These are phyloP conservation scores for Lagerstroemia speciosa DNA, from an alignment of 345 rosid genomes.

Conservation along the genomic window DNA sequence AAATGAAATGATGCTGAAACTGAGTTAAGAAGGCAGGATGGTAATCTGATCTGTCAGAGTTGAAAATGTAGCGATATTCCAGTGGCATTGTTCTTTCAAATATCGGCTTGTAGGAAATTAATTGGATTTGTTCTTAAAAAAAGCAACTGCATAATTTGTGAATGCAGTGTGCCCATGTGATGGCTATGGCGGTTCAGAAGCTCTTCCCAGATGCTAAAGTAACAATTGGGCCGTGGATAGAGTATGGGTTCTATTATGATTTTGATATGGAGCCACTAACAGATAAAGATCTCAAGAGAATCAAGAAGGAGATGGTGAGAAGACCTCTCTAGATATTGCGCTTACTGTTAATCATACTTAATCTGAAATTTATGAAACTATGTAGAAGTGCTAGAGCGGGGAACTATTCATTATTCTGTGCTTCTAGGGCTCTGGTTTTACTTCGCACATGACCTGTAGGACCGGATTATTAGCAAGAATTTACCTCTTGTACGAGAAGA, in stretches of 20 bases:
- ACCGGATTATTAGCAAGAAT: constrained; percentile 71
- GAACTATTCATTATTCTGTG: constrained; percentile 24
- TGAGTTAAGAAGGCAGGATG: not conserved
- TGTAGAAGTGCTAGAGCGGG: constrained; percentile 8
- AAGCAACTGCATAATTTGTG: constrained; percentile 6
- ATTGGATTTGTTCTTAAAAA: not conserved
- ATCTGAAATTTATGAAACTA: not conserved
- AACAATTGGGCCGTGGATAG: constrained; percentile 96
- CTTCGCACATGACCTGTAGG: constrained; percentile 64
- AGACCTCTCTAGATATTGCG: not conserved
- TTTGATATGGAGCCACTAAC: constrained; percentile 89
- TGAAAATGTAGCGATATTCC: not conserved
- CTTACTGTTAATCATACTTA: not conserved
- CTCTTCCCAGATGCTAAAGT: constrained; percentile 87
- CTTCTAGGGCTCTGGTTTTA: constrained; percentile 38
- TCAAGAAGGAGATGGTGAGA: constrained; percentile 97
- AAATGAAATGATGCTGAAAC: not conserved
- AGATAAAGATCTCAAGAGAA: constrained; percentile 77
- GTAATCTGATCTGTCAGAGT: not conserved
- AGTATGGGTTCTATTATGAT: constrained; percentile 86
- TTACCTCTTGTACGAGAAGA: constrained; percentile 85
- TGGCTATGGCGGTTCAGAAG: constrained; percentile 99
- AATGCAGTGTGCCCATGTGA: constrained; percentile 88
- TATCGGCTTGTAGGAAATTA: not conserved
- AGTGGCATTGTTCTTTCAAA: not conserved